phyloP scores from a whole-genome alignment of 2,329 filamentous ascomycete genomes.

The Aspergillus oerlinghausenensis region DNA sequence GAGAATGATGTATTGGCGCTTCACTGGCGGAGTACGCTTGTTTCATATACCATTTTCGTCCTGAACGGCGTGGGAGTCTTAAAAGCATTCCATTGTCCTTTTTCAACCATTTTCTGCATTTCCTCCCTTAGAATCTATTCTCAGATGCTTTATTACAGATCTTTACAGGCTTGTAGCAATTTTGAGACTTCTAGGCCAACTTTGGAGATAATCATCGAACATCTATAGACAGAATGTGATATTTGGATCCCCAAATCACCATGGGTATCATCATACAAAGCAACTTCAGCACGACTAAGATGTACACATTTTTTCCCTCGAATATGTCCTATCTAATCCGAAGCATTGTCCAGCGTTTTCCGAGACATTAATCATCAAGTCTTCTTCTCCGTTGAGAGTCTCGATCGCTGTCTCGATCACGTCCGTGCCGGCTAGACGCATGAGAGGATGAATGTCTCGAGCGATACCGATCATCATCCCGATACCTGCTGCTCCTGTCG shows the following conservation, averaged over 20 bases:
- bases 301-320: not conserved
- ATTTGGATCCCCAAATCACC: slow-evolving; percentile 1
- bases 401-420: slow-evolving; percentile 23
- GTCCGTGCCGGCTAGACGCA: slow-evolving; percentile 23
- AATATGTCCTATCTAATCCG: not conserved
- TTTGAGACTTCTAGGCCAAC: not conserved
- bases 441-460: slow-evolving; percentile 30
- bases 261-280: slow-evolving; percentile 3
- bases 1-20: slow-evolving; percentile 11
- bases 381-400: slow-evolving; percentile 28
- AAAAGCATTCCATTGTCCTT: slow-evolving; percentile 9
- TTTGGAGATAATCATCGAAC: not conserved
- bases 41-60: slow-evolving; percentile 7
- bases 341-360: not conserved
- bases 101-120: not conserved
- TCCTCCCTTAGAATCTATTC: not conserved
- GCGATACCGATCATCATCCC: slow-evolving; percentile 30
- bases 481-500: slow-evolving; percentile 27
- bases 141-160: not conserved
- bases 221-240: not conserved
- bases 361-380: slow-evolving; percentile 19
- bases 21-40: slow-evolving; percentile 17
- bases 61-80: slow-evolving; percentile 2
- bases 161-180: not conserved
- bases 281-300: not conserved